These are phyloP conservation scores for Diplocarpon rosae DNA, from an alignment of 2,329 filamentous ascomycete species.

Conservation along the genomic window DNA sequence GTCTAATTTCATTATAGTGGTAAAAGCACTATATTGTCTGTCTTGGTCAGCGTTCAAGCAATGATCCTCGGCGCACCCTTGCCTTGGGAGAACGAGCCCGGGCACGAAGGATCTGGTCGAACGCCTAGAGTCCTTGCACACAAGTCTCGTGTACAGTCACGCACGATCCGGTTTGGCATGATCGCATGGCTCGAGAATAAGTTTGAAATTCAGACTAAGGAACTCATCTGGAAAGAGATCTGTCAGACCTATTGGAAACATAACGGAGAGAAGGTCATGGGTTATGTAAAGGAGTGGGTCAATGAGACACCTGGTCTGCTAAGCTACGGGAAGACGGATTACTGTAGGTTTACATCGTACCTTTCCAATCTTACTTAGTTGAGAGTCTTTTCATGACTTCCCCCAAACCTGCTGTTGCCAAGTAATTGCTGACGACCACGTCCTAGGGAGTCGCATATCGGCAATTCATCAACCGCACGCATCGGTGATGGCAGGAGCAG, in stretches of 20 bases:
- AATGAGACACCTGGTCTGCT: slow-evolving; percentile 8
- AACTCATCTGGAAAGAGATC: slow-evolving; percentile 17
- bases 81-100: slow-evolving; percentile 19
- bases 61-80: slow-evolving; percentile 19
- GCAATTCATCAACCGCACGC: neutral
- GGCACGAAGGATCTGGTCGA: slow-evolving; percentile 5
- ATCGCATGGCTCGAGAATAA: slow-evolving; percentile 14
- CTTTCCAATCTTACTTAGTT: neutral
- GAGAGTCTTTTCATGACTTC: neutral
- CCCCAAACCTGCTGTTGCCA: neutral
- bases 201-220: slow-evolving; percentile 6
- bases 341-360: neutral
- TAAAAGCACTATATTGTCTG: slow-evolving; percentile 18
- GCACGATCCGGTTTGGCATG: slow-evolving; percentile 16
- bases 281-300: slow-evolving; percentile 11
- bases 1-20: neutral
- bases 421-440: too few relatives aligned
- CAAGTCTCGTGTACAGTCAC: slow-evolving; percentile 11
- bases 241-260: slow-evolving; percentile 10
- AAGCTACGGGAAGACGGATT: slow-evolving; percentile 3
- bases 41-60: slow-evolving; percentile 17
- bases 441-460: too few relatives aligned
- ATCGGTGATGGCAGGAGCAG: neutral
- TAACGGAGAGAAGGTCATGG: slow-evolving; percentile 8
- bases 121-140: slow-evolving; percentile 6